Conservation (phyloP, 148 eudicot genomes). For the Vaccinium corymbosum region DNA sequence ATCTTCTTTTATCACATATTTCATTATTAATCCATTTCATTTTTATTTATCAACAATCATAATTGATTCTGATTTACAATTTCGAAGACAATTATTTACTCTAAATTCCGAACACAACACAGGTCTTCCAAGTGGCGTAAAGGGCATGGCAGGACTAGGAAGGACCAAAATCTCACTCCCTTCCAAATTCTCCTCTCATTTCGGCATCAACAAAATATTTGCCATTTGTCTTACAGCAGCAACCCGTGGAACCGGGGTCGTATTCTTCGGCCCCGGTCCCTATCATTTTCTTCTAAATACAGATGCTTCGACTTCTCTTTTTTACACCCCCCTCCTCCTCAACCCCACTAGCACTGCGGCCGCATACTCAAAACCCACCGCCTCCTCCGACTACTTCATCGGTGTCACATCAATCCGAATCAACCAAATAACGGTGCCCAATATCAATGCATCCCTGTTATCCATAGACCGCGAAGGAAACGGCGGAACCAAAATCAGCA, state of each 20-base stretch:
- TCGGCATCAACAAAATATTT: slow-evolving; percentile 26
- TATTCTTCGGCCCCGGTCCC: slow-evolving; percentile 51
- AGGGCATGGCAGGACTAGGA: slow-evolving; percentile 53
- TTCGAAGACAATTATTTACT: not conserved
- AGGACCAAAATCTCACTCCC: slow-evolving; percentile 28
- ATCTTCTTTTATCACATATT: too few species aligned
- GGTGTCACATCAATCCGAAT: slow-evolving; percentile 32
- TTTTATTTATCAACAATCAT: too few species aligned
- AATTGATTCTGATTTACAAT: too few species aligned
- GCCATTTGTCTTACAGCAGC: slow-evolving; percentile 33
- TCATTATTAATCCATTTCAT: not conserved
- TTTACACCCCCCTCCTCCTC: slow-evolving; percentile 45
- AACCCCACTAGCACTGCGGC: slow-evolving; percentile 19
- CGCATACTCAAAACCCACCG: not conserved
- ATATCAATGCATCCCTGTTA: slow-evolving; percentile 28
- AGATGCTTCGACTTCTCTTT: slow-evolving; percentile 28
- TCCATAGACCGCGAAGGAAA: slow-evolving; percentile 21
- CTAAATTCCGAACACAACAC: not conserved
- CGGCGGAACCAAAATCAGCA: slow-evolving; percentile 51
- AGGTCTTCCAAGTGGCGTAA: slow-evolving; percentile 31
- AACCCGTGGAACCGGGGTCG: slow-evolving; percentile 27
- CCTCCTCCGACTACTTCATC: slow-evolving; percentile 36
- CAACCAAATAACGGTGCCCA: slow-evolving; percentile 15
- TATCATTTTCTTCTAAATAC: slow-evolving; percentile 19
- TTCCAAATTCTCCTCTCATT: slow-evolving; percentile 29